Conservation (phyloP, 106 monocot species). For the Dioscorea alata region DNA sequence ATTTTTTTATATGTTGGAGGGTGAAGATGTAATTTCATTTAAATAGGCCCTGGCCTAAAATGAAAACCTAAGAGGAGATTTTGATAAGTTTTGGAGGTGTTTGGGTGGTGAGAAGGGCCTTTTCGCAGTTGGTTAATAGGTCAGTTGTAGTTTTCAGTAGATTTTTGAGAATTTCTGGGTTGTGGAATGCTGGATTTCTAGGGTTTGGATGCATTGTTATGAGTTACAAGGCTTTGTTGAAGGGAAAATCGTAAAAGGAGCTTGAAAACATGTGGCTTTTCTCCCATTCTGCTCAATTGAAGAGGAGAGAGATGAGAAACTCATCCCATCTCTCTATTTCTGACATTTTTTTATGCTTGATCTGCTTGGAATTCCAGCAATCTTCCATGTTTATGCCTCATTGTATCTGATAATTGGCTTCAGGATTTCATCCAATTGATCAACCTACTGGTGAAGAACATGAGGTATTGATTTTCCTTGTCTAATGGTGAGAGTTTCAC, state of each 20-base stretch:
- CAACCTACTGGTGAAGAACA: background rate
- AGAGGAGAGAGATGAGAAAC: slow-evolving; percentile 4
- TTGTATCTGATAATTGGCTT: background rate
- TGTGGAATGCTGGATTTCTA: background rate
- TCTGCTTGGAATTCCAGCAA: too few species aligned
- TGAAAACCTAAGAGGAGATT: background rate
- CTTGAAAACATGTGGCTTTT: background rate
- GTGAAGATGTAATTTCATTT: too few species aligned
- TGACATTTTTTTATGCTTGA: too few species aligned
- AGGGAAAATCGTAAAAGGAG: background rate
- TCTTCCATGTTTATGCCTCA: too few species aligned
- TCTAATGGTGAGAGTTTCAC: background rate
- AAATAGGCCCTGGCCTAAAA: too few species aligned
- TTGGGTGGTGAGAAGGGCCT: background rate
- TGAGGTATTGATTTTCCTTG: background rate
- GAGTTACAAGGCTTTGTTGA: background rate
- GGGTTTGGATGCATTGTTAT: background rate
- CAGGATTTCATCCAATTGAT: slow-evolving; percentile 1
- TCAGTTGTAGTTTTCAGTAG: background rate
- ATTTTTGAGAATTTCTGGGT: background rate
- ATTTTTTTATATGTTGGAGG: too few species aligned
- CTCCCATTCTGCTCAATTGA: background rate
- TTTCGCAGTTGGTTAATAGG: background rate
- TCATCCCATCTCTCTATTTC: too few species aligned
- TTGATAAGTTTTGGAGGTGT: background rate